Evolutionary conservation across 306 rosid species (phyloP).

Genomic region (Biancaea sappan): DNA sequence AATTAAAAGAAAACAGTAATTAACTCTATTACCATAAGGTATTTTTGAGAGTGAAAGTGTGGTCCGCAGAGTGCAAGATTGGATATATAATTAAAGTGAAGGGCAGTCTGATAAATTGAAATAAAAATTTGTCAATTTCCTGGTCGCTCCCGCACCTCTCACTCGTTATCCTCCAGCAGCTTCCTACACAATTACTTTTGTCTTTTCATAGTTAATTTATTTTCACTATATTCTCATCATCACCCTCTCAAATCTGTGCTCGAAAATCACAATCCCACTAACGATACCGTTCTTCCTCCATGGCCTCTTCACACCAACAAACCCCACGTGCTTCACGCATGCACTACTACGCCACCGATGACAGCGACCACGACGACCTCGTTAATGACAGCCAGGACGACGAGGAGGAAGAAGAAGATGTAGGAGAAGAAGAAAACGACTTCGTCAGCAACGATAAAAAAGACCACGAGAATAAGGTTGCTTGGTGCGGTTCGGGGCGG

Average conservation of each 20-base stretch:
- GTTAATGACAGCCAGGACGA: background rate
- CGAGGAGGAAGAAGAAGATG: background rate
- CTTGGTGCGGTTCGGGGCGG: background rate
- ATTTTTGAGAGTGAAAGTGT: no score
- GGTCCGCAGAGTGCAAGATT: no score
- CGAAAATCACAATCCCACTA: background rate
- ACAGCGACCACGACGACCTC: background rate
- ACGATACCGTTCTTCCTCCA: constrained; percentile 23
- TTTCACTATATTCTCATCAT: background rate
- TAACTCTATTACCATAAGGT: no score
- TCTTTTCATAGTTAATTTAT: background rate
- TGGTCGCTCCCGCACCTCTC: background rate
- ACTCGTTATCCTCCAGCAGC: background rate
- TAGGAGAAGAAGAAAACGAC: background rate
- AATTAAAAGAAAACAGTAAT: no score
- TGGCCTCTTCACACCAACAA: constrained; percentile 45
- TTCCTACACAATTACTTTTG: constrained; percentile 39
- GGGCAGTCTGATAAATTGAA: constrained; percentile 30
- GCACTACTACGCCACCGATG: constrained; percentile 29
- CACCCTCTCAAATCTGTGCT: constrained; percentile 9
- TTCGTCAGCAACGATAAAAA: background rate
- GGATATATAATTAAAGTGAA: background rate
- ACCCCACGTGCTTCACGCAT: constrained; percentile 41
- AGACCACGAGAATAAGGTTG: background rate
- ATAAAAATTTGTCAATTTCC: constrained; percentile 28